Base-by-base conservation (phyloP, 352 stramenopile genomes). In the Globisporangium echinulatum region DNA sequence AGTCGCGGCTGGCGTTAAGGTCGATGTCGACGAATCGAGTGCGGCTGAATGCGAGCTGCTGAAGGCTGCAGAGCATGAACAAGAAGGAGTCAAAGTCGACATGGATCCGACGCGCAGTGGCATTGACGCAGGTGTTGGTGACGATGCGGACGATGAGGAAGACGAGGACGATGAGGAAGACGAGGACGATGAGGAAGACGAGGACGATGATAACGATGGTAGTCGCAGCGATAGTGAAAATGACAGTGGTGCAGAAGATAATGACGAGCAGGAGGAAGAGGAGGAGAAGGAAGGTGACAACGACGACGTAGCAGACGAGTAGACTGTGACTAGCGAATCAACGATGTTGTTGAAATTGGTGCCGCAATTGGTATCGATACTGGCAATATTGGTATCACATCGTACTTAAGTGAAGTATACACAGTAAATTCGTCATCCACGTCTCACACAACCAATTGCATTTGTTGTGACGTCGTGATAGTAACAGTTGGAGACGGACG, bases 201-300 rank as follows among this genome's bases (percentile, higher is more conserved):
- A 49, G 9, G 62, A 54, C 13, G 60, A 61, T 0, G 54, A 57
- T 3, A 63, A 58, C 8, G 65, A 66, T 3, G 62, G 53, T 5
- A 51, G 61, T 7, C 68, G 71, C 1, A 68, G 65, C 3, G 59
- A 72, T 15, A n/a, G 1, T 17, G 43, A 36, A 10, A n/a, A 36
- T 8, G 46, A 50, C 15, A 36, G 2, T 11, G 46, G 7, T 50
- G 46, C 15, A 50, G 15, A 7, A 17, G 43, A 48, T 6, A 1
- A 48, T 11, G 39, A 25, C 9, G 17, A 19, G 17, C 7, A 43
- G 7, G 39, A 43, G 10, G 39, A 7, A 3, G 25, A 25, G 25
- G 25, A 25, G 25, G 25, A 25, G 25, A 2, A 25, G 25, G 25
- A 25, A 25, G 25, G 25, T 2, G 25, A 25, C 25, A 25, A 25